Evolutionary conservation across 805 yeast genomes (phyloP).

Genomic region (Kluyveromyces siamensis): DNA sequence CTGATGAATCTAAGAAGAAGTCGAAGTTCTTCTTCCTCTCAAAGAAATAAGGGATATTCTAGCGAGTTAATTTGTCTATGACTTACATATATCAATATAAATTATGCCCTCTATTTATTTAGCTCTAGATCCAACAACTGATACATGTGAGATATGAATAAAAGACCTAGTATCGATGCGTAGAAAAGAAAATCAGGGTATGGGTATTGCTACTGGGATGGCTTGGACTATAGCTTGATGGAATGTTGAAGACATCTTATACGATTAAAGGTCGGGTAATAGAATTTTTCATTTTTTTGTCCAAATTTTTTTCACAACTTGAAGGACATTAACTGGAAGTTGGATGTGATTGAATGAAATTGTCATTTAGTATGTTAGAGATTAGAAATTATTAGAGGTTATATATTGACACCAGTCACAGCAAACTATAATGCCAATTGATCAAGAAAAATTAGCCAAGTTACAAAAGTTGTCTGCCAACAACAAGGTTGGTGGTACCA

Average conservation of each 20-base stretch:
- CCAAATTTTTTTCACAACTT: not conserved
- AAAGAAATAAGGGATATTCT: not conserved
- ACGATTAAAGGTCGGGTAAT: not conserved
- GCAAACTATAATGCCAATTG: conserved; percentile 58
- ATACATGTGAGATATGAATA: too few species aligned
- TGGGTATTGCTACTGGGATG: too few species aligned
- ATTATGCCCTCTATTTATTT: not conserved
- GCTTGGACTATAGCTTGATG: too few species aligned
- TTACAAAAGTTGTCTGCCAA: conserved; percentile 70
- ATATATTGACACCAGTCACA: not conserved
- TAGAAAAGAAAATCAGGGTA: too few species aligned
- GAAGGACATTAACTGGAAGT: not conserved
- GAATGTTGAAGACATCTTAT: not conserved
- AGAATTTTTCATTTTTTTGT: not conserved
- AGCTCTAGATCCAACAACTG: not conserved
- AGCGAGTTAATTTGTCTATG: not conserved
- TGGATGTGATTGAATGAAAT: too few species aligned
- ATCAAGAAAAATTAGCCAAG: conserved; percentile 90
- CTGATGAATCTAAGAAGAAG: conserved; percentile 9
- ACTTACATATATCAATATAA: too few species aligned
- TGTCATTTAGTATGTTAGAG: not conserved
- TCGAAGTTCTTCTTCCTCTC: conserved; percentile 23
- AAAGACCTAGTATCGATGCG: too few species aligned
- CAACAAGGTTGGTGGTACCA: conserved; percentile 76
- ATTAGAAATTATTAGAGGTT: too few species aligned